These are phyloP conservation scores for Macrophomina pseudophaseolina DNA, from an alignment of 2,329 filamentous ascomycete species.

Conservation along the genomic window DNA sequence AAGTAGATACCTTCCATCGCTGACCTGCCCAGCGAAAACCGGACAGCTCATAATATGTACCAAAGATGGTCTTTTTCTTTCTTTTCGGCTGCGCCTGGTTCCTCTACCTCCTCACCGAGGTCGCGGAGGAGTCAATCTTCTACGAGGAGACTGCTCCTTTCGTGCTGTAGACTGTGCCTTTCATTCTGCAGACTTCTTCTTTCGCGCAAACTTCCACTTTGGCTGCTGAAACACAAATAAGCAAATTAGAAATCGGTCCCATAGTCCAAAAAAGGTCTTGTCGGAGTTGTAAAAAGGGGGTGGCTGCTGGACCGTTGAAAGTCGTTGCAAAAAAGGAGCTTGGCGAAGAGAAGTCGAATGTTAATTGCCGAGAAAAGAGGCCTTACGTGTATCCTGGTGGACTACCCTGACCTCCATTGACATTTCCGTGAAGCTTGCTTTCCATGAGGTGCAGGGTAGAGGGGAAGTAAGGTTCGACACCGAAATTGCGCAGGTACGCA, in stretches of 20 bases:
- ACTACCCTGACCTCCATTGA: constrained; percentile 22
- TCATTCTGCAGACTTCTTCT: constrained; percentile 14
- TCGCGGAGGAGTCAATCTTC: constrained; percentile 20
- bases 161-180: background rate
- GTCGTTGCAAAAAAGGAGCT: constrained; percentile 17
- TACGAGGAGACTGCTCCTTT: constrained; percentile 10
- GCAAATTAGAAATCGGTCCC: constrained; percentile 18
- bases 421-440: constrained; percentile 21
- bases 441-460: constrained; percentile 56
- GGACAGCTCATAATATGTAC: constrained; percentile 14
- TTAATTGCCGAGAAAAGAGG: constrained; percentile 1
- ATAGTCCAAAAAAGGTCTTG: constrained; percentile 6
- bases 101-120: constrained; percentile 22
- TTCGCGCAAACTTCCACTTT: constrained; percentile 15
- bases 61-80: constrained; percentile 20
- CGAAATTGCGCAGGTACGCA: constrained; percentile 56
- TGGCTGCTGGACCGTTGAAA: constrained; percentile 15
- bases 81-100: background rate
- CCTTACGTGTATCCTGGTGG: constrained; percentile 26
- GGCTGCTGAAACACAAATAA: constrained; percentile 13
- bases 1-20: background rate
- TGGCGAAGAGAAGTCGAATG: constrained; percentile 13
- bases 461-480: constrained; percentile 60
- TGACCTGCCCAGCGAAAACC: background rate
- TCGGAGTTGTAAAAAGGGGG: constrained; percentile 12